phyloP scores from a whole-genome alignment of 257 asterid species.

The Nicotiana obtusifolia region DNA sequence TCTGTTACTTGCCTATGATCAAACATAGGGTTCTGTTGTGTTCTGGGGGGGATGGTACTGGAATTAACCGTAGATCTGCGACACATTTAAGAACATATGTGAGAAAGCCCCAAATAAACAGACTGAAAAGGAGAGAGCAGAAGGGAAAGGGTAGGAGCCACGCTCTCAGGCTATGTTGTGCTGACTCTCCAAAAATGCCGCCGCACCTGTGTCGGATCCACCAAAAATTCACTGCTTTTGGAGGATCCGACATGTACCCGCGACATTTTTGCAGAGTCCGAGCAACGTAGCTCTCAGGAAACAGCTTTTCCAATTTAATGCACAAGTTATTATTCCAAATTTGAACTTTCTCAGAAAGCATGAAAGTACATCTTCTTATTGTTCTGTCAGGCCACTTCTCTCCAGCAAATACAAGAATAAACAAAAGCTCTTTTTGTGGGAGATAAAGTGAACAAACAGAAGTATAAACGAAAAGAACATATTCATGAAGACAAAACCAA shows the following conservation, averaged over 20 bases:
- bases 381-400: background rate
- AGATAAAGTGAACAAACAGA: background rate
- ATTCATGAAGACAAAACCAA: background rate
- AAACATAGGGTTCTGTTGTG: conserved; percentile 34
- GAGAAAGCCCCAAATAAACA: background rate
- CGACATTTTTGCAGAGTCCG: no score
- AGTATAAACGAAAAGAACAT: background rate
- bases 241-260: no score
- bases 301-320: background rate
- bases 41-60: conserved; percentile 43
- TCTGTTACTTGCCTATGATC: conserved; percentile 40
- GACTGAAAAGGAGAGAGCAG: background rate
- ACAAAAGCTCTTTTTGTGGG: background rate
- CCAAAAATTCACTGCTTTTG: no score
- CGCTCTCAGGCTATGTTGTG: no score
- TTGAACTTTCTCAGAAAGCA: background rate
- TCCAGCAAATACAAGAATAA: background rate
- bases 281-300: background rate
- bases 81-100: background rate
- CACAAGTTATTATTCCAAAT: background rate
- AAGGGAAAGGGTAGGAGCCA: background rate
- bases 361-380: background rate
- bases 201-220: no score
- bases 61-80: conserved; percentile 75
- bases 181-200: no score